phyloP scores from a whole-genome alignment of 2,329 filamentous ascomycete species.

The Aureobasidium pullulans region DNA sequence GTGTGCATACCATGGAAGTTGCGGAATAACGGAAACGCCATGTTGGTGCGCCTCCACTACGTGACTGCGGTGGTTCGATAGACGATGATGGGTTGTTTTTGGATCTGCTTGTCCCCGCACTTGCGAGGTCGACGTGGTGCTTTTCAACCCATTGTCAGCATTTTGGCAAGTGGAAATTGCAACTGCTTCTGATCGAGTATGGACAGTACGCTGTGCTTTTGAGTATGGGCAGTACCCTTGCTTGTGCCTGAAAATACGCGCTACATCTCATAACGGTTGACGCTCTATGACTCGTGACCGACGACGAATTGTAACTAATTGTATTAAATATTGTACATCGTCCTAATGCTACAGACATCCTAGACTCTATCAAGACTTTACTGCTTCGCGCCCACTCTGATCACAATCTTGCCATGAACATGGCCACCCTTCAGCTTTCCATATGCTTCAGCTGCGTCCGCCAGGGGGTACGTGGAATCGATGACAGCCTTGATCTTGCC shows the following conservation, averaged over 20 bases:
- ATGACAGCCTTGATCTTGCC: conserved; percentile 52
- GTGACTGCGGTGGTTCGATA: not conserved
- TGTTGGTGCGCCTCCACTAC: not conserved
- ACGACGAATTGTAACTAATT: not conserved
- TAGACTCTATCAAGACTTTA: not conserved
- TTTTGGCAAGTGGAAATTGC: conserved; percentile 6
- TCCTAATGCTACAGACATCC: not conserved
- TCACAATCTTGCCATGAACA: conserved; percentile 53
- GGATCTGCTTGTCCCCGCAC: not conserved
- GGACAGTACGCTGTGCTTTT: conserved; percentile 10
- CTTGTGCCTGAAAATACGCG: conserved; percentile 10
- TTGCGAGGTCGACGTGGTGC: not conserved
- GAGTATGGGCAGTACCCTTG: conserved; percentile 9
- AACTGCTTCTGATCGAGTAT: conserved; percentile 7
- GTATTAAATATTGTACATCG: not conserved
- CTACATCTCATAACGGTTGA: not conserved
- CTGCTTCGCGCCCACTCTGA: conserved; percentile 21
- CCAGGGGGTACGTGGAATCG: conserved; percentile 49
- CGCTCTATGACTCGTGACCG: too few species aligned
- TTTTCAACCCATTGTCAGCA: conserved; percentile 10
- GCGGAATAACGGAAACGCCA: not conserved
- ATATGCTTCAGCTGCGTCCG: conserved; percentile 51
- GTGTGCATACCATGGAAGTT: not conserved
- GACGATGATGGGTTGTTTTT: not conserved
- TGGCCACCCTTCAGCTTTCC: conserved; percentile 50